phyloP scores from a whole-genome alignment of 495 filamentous ascomycete species.

The Aspergillus biplanus region DNA sequence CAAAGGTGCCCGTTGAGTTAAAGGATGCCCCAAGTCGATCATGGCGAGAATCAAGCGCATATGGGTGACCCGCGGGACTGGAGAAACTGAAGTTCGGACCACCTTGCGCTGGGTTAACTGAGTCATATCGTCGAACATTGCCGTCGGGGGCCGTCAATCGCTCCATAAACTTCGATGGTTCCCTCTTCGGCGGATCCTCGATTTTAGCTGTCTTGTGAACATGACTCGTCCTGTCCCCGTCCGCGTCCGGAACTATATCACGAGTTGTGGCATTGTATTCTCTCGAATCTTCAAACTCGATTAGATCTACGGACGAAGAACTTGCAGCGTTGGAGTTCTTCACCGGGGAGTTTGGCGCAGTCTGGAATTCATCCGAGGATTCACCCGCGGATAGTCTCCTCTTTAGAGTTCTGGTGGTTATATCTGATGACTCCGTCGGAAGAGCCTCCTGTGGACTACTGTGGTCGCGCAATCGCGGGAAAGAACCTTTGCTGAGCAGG shows the following conservation, averaged over 20 bases:
- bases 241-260: conserved; percentile 7
- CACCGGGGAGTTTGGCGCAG: conserved; percentile 44
- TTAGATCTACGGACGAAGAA: conserved; percentile 10
- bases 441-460: conserved; percentile 1
- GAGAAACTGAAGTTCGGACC: conserved; percentile 32
- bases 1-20: conserved; percentile 32
- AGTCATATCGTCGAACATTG: conserved; percentile 25
- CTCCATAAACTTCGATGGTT: conserved; percentile 26
- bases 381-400: conserved; percentile 33
- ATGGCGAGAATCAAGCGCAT: conserved; percentile 23
- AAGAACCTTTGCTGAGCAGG: conserved; percentile 25
- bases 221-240: conserved; percentile 10
- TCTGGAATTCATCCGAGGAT: conserved; percentile 37
- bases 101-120: conserved; percentile 10
- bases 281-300: conserved; percentile 17
- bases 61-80: conserved; percentile 21
- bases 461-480: background rate
- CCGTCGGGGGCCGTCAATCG: conserved; percentile 25
- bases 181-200: conserved; percentile 8
- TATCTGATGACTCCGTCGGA: background rate
- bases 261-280: conserved; percentile 7
- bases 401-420: conserved; percentile 24
- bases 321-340: conserved; percentile 18
- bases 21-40: conserved; percentile 34
- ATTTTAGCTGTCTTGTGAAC: conserved; percentile 14